Evolutionary conservation across 2,329 filamentous ascomycete genomes (phyloP), one percentile per base, ranked within the genome.

Genomic region (Aspergillus sp.): DNA sequence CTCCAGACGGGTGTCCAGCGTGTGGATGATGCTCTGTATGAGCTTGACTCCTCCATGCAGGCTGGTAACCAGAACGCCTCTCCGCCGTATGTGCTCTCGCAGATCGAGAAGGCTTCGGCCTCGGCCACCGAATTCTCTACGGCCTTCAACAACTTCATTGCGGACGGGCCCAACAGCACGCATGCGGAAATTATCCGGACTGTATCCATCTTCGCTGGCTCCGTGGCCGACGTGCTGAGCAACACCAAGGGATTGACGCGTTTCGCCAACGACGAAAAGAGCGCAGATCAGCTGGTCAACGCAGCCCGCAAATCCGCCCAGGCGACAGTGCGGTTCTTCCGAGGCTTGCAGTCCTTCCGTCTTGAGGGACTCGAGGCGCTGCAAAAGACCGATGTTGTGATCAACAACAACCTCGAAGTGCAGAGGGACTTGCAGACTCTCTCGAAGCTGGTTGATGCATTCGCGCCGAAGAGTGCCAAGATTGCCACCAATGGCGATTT

Each of bases 51-150:
- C 19, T 90, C 90, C 19, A 98, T 98, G 92, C 94, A 98, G 75
- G 95, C 94, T 42, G 95, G 95, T 76, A 99, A 99, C 80, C 95
- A 98, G 79, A 99, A 96, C 71, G 95, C 95, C 1, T 96, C 93
- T 42, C 92, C 95, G 13, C 87, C 94, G 1, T 98, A 96, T 73
- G 93, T 99, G 11, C 83, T 99, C 54, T 98, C 94, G 2, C 94
- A 98, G 75, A 93, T 98, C 60, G 95, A 99, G 75, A 99, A 98
- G 81, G 93, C 95, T 0, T 95, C 93, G 7, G 88, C 92, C 8
- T 96, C 88, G 66, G 92, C 95, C 11, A 98, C 96, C 77, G 95
- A 99, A 74, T 99, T 99, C 77, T 95, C 94, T 1, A 98, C 94
- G 0, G 89, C 95, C 0, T 99, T 98, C 83, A 99, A 97, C 81